Base-by-base conservation (phyloP, 441 rosid genomes). In the Gossypium trilobum region DNA sequence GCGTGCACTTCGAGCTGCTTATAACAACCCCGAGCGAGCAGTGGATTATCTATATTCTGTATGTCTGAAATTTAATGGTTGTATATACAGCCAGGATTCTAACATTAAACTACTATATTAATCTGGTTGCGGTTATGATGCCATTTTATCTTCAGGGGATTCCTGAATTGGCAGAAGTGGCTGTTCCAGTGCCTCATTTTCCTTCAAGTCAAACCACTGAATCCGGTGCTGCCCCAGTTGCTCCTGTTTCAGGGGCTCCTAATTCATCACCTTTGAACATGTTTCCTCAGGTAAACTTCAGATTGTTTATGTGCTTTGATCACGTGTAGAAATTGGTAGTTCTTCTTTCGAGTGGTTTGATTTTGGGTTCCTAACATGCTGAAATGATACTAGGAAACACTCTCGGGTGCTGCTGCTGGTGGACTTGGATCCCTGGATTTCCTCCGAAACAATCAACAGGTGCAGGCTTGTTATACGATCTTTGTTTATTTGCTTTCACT, bases 21-120 rank as follows among this genome's bases (percentile, higher is more conserved):
- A 91, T 81, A 95, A 91, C 84, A 95, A 95, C 71, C 98, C 98
- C 14, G 99, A 91, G 83, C 83, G 99, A 73, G 99, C 99, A 19
- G 97, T 95, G 77, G 99, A 95, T 80, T 95, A 95, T 82, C 79
- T 95, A 39, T 95, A 92, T 76, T 86, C 96, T 62, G 99, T 95
- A 87, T 68, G 88, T 64, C 67, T 36, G 36, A 64, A 62, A 56
- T 31, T 50, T 66, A 31, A 22, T 71, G 14, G 31, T 55, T 66
- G 3, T 64, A 42, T 55, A 3, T 39, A 52, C 2, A 42, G 58
- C 19, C 50, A 9, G 13, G 23, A 57, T 71, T 44, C 33, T 39
- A 33, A 20, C 7, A 6, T 20, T 39, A 22, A 70, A 25, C 54
- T 46, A 17, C 19, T 39, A 29, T 59, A 44, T 69, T 74, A 51